These are phyloP conservation scores for Truncatella angustata DNA, from an alignment of 2,329 filamentous ascomycete genomes.

Conservation along the genomic window DNA sequence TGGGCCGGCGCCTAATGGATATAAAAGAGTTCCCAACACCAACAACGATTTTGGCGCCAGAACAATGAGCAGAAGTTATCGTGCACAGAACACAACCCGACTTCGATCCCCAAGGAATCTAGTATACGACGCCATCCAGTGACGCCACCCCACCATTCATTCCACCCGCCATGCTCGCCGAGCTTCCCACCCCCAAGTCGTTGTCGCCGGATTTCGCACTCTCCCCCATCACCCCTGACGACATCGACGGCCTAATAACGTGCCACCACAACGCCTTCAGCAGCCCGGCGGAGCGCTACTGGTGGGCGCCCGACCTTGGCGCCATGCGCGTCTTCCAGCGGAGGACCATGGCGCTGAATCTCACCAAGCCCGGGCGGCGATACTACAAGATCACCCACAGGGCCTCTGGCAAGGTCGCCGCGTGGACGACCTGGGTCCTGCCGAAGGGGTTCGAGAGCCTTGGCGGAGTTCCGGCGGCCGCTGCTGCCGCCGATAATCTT, in stretches of 20 bases:
- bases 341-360: not conserved
- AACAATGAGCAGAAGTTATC: too few relatives aligned
- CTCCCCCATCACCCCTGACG: not conserved
- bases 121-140: too few relatives aligned
- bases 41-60: not conserved
- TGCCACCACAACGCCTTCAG: not conserved
- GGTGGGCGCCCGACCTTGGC: not conserved
- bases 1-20: too few relatives aligned
- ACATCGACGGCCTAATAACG: not conserved
- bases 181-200: not conserved
- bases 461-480: not conserved
- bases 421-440: not conserved
- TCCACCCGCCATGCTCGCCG: too few relatives aligned
- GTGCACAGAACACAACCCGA: too few relatives aligned
- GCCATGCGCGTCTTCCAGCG: not conserved
- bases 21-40: not conserved
- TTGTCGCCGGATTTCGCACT: not conserved
- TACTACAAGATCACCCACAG: not conserved
- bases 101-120: too few relatives aligned
- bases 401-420: not conserved
- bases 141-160: too few relatives aligned
- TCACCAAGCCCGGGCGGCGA: not conserved
- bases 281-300: not conserved
- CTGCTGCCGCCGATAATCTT: not conserved
- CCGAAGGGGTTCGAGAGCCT: not conserved